Conservation (phyloP, 129 eudicot species). For the Tagetes erecta region DNA sequence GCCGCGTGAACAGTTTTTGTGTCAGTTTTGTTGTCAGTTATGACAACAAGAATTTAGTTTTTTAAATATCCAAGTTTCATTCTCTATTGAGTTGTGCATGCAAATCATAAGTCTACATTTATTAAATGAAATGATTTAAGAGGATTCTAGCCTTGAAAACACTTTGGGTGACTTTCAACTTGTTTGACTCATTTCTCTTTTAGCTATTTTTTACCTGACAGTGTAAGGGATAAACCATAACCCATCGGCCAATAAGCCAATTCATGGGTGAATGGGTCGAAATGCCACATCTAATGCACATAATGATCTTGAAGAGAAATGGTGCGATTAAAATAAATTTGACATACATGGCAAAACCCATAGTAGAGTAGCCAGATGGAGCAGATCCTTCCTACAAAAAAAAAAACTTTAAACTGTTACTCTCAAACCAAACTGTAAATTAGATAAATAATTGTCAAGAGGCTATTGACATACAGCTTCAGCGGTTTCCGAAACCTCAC, state of each 20-base stretch:
- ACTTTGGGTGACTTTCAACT: neutral
- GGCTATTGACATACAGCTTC: slow-evolving; percentile 49
- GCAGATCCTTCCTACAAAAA: slow-evolving; percentile 36
- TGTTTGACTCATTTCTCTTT: neutral
- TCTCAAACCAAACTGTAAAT: slow-evolving; percentile 10
- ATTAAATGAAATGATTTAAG: neutral
- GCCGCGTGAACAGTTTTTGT: too few species aligned
- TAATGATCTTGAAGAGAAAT: neutral
- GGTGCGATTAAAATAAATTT: slow-evolving; percentile 14
- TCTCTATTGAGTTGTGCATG: neutral
- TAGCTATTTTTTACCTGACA: neutral
- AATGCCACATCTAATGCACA: slow-evolving; percentile 20
- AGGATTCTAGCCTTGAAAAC: too few species aligned
- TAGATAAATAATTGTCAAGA: slow-evolving; percentile 3
- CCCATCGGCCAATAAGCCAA: neutral
- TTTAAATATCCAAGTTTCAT: neutral
- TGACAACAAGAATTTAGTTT: neutral
- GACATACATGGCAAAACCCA: slow-evolving; percentile 45
- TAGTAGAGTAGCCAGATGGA: slow-evolving; percentile 35
- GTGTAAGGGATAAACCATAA: neutral
- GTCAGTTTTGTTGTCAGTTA: too few species aligned
- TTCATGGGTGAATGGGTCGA: neutral
- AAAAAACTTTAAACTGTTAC: neutral
- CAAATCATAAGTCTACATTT: neutral
- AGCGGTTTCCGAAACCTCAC: slow-evolving; percentile 63